Base-by-base conservation (phyloP, 106 monocot species). In the Dactylorhiza incarnata region DNA sequence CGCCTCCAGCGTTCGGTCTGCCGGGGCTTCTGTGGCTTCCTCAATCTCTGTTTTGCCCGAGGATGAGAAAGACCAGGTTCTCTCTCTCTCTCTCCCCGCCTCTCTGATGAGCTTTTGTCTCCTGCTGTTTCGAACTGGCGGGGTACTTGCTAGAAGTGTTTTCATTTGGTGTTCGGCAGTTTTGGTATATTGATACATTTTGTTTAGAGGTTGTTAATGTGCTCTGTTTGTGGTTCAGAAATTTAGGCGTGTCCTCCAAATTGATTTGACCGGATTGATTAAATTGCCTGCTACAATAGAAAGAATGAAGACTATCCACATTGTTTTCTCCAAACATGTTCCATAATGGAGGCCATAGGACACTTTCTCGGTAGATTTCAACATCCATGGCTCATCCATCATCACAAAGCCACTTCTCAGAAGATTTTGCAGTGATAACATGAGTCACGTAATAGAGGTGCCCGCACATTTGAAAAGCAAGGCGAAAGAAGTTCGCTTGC, bases 21-120 rank as follows among this genome's bases (percentile, higher is more conserved):
- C 96, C 13, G 93, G 96, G 62, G 91, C 93, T 4, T 84, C 90
- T 16, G 93, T 97, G 16, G 93, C 96, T 6, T 91, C 87, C 10
- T 88, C 90, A 7, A 90, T 96, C 73, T 66, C 88, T 0, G 78
- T 67, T 0, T 78, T 85, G 9, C 75, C 76, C 9, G 96, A 84
- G 72, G 92, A 88, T 15, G 89, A 83, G 84, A 89, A 84, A 61
- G 96, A 93, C 77, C 91, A 97, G 93, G 96, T 95, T 3, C 29
- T 37, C 24, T 24, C 66, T 66, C 66, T 23, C 3, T 25, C 20
- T 63, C 54, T 63, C 3, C 22, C 22, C 1, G 56, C 37, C 37
- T 37, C 37, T 37, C 37, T 37, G 19, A 56, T 56, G 17, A 56
- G 6, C 4, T 56, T 59, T 59, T 20, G n/a, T 37, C 1, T 37